Conservation (phyloP, 129 eudicot species). For the Apium graveolens region DNA sequence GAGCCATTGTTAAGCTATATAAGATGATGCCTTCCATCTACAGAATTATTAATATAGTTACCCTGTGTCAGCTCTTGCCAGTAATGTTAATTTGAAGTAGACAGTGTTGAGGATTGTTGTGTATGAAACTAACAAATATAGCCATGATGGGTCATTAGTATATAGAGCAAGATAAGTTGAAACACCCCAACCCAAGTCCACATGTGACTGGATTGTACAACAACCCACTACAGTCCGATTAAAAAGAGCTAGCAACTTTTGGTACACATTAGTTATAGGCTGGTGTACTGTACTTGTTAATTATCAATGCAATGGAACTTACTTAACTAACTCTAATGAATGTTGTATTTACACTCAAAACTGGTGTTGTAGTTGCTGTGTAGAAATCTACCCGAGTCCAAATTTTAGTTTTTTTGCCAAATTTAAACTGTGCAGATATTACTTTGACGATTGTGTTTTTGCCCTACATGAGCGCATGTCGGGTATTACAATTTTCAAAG, state of each 20-base stretch:
- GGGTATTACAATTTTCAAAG: too few species aligned
- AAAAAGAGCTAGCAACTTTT: not conserved
- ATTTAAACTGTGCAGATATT: not conserved
- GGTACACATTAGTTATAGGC: not conserved
- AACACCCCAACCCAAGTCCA: too few species aligned
- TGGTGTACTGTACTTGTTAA: too few species aligned
- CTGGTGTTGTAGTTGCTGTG: not conserved
- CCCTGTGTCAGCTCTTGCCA: not conserved
- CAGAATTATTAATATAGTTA: not conserved
- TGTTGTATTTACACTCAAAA: not conserved
- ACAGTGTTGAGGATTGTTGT: not conserved
- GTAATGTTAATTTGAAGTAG: not conserved
- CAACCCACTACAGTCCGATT: not conserved
- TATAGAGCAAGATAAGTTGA: too few species aligned
- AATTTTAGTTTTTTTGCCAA: too few species aligned
- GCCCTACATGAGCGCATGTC: too few species aligned
- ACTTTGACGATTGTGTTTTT: too few species aligned
- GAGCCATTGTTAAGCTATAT: not conserved
- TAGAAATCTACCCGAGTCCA: not conserved
- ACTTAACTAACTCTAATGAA: not conserved
- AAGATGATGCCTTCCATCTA: not conserved
- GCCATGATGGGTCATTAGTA: too few species aligned
- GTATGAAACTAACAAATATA: not conserved
- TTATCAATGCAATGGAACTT: too few species aligned
- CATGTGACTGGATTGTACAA: not conserved